phyloP scores from a whole-genome alignment of 148 eudicot species.

The Drosera capensis region DNA sequence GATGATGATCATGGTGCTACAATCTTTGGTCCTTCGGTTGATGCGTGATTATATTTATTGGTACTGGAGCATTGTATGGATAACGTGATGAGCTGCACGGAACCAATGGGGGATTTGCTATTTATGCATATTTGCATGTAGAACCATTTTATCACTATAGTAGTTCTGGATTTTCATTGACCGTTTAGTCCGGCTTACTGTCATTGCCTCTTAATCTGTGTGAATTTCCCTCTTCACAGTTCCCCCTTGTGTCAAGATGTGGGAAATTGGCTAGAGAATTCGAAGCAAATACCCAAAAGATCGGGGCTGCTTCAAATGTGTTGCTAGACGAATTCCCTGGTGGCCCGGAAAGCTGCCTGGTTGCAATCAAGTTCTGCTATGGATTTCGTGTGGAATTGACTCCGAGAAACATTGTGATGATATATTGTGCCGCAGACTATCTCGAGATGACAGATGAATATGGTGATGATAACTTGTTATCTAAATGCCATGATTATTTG shows the following conservation, averaged over 20 bases:
- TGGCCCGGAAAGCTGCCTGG: slow-evolving; percentile 52
- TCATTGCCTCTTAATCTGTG: too few relatives aligned
- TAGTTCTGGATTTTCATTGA: background rate
- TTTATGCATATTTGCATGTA: too few relatives aligned
- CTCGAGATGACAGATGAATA: slow-evolving; percentile 75
- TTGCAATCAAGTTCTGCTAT: slow-evolving; percentile 68
- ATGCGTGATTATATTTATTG: too few relatives aligned
- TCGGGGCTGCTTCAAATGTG: slow-evolving; percentile 14
- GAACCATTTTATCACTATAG: too few relatives aligned
- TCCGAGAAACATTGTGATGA: slow-evolving; percentile 44
- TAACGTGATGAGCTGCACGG: too few relatives aligned
- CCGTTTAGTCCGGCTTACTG: background rate
- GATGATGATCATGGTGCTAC: too few relatives aligned
- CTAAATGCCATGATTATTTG: slow-evolving; percentile 46
- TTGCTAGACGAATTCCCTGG: slow-evolving; percentile 64
- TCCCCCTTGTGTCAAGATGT: slow-evolving; percentile 80
- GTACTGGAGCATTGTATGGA: too few relatives aligned
- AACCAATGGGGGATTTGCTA: too few relatives aligned
- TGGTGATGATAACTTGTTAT: slow-evolving; percentile 66
- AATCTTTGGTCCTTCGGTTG: too few relatives aligned
- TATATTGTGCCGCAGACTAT: slow-evolving; percentile 74
- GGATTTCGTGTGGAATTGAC: slow-evolving; percentile 49
- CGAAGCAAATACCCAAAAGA: slow-evolving; percentile 21
- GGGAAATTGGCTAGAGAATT: slow-evolving; percentile 49
- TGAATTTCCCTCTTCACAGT: slow-evolving; percentile 33